Evolutionary conservation across 192 early-diverging fungal species (phyloP).

Genomic region (Coemansia sp.): DNA sequence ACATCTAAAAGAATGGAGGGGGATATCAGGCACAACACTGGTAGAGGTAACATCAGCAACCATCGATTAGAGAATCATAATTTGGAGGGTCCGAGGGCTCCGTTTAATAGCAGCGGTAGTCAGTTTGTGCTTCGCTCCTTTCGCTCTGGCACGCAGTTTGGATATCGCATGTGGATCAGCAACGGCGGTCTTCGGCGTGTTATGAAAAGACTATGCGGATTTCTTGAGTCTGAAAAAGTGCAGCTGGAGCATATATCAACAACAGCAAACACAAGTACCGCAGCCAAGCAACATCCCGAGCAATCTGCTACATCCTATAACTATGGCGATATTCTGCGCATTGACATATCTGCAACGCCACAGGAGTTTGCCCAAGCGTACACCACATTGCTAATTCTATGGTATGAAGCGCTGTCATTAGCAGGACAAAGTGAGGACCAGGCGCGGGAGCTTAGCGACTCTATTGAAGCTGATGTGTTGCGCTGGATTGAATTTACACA

Average conservation of each 20-base stretch:
- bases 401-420: constrained; percentile 16
- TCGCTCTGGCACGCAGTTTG: constrained; percentile 37
- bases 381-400: constrained; percentile 37
- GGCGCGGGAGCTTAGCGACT: not conserved
- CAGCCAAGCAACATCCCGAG: not conserved
- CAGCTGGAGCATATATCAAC: not conserved
- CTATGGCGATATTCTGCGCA: constrained; percentile 35
- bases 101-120: not conserved
- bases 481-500: constrained; percentile 47
- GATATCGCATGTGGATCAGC: constrained; percentile 36
- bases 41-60: not conserved
- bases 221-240: not conserved
- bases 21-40: not conserved
- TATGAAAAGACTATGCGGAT: constrained; percentile 11
- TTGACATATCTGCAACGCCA: constrained; percentile 23
- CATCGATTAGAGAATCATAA: not conserved
- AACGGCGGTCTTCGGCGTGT: constrained; percentile 37
- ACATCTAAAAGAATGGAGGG: not conserved
- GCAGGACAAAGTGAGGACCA: not conserved
- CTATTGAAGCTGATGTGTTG: constrained; percentile 11
- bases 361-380: constrained; percentile 44
- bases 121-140: constrained; percentile 4
- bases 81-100: not conserved
- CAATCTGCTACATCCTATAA: not conserved
- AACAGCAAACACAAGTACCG: not conserved